A percentile compares a stretch with the other conserved stretches of the same genome.
Conservation (phyloP, 305 asterid genomes). For the Solanum hybrid region DNA sequence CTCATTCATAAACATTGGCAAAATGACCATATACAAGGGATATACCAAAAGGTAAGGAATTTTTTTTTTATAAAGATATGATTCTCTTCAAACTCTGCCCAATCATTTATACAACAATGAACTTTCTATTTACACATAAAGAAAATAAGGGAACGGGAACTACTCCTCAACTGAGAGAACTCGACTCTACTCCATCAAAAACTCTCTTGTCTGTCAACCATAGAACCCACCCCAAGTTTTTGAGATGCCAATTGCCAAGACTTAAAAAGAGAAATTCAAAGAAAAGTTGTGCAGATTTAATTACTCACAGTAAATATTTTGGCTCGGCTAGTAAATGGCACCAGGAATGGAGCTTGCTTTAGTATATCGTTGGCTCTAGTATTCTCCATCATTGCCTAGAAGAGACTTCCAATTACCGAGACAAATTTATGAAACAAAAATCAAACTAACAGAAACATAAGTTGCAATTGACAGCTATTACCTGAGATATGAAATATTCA, state of each 20-base stretch:
- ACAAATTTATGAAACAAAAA: conserved; percentile 5
- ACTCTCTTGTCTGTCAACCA: background rate
- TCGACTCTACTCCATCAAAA: background rate
- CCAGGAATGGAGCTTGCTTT: conserved; percentile 91
- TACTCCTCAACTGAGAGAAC: background rate
- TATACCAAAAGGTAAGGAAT: background rate
- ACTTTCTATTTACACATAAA: background rate
- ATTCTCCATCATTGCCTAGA: conserved; percentile 77
- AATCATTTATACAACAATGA: background rate
- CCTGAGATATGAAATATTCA: conserved; percentile 81
- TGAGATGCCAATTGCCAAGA: background rate
- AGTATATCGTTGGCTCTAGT: conserved; percentile 79
- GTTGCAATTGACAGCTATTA: conserved; percentile 18
- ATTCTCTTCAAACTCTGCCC: background rate
- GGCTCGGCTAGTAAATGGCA: conserved; percentile 94
- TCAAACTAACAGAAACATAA: background rate
- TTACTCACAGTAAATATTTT: conserved; percentile 81
- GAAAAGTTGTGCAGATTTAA: conserved; percentile 10
- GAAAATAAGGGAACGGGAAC: background rate
- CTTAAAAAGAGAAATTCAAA: background rate
- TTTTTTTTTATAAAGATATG: background rate
- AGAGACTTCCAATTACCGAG: conserved; percentile 13
- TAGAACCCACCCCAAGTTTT: background rate
- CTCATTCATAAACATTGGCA: background rate
- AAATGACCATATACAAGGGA: background rate